Conservation (phyloP, 257 asterid genomes). For the Marsdenia floribunda region DNA sequence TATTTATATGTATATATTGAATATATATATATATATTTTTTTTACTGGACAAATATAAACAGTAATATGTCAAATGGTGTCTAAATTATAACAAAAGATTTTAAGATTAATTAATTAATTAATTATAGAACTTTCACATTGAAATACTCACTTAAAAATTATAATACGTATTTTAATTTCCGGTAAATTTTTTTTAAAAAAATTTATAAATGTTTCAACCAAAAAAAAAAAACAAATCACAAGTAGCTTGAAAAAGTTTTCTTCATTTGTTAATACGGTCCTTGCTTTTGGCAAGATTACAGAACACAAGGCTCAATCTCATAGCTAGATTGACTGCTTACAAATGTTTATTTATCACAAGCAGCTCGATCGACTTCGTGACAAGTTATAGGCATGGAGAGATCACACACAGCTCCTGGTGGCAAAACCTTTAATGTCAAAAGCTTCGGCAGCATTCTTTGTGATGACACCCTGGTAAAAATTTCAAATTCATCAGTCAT, state of each 20-base stretch:
- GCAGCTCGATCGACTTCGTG: not conserved
- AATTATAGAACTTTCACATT: too few relatives aligned
- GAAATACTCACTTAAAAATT: too few relatives aligned
- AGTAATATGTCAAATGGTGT: too few relatives aligned
- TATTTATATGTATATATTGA: too few relatives aligned
- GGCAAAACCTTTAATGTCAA: slow-evolving; percentile 55
- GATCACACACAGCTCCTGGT: slow-evolving; percentile 9
- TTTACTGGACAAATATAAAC: too few relatives aligned
- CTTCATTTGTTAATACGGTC: not conserved
- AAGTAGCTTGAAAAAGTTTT: not conserved
- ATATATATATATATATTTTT: too few relatives aligned
- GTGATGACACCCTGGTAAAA: slow-evolving; percentile 65
- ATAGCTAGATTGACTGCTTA: not conserved
- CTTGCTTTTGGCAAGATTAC: not conserved
- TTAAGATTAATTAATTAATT: too few relatives aligned
- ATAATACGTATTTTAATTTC: too few relatives aligned
- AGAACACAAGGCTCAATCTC: not conserved
- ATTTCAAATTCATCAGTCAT: slow-evolving; percentile 9
- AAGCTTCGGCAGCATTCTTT: slow-evolving; percentile 48
- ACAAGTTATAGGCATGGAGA: not conserved
- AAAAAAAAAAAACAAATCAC: too few relatives aligned
- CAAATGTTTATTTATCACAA: not conserved
- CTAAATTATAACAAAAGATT: too few relatives aligned
- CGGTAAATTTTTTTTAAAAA: too few relatives aligned
- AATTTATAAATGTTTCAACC: too few relatives aligned